phyloP scores from a whole-genome alignment of 2,329 filamentous ascomycete species.

The Bipolaris gigantea region DNA sequence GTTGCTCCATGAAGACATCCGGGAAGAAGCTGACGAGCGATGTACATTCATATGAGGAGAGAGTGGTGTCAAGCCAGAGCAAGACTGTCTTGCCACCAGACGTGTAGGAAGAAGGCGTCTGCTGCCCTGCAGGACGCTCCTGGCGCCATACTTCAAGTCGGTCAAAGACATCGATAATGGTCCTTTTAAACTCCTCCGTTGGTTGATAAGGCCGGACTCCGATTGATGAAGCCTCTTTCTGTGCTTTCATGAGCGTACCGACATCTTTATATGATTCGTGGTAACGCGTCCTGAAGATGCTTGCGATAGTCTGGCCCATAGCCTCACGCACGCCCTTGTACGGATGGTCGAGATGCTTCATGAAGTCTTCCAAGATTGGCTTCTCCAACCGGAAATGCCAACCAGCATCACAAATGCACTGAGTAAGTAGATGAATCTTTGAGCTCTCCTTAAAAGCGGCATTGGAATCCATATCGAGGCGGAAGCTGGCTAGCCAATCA shows the following conservation, averaged over 20 bases:
- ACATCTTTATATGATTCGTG: conserved; percentile 92
- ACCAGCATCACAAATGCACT: conserved; percentile 81
- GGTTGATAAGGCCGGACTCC: conserved; percentile 84
- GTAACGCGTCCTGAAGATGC: conserved; percentile 87
- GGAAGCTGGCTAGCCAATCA: conserved; percentile 79
- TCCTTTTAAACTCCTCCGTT: conserved; percentile 70
- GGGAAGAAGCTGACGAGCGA: conserved; percentile 91
- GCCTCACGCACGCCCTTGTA: conserved; percentile 97
- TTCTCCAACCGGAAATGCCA: conserved; percentile 95
- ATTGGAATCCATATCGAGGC: conserved; percentile 90
- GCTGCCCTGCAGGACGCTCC: conserved; percentile 81
- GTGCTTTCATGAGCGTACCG: conserved; percentile 70
- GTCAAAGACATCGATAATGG: conserved; percentile 73
- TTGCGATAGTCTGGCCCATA: conserved; percentile 85
- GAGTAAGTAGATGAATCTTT: conserved; percentile 88
- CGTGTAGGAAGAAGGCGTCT: conserved; percentile 92
- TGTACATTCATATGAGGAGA: conserved; percentile 90
- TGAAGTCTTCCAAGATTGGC: conserved; percentile 85
- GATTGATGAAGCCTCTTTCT: conserved; percentile 78
- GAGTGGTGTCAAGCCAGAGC: conserved; percentile 88
- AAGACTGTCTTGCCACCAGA: conserved; percentile 95
- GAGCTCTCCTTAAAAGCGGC: conserved; percentile 99
- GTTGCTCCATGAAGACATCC: conserved; percentile 82
- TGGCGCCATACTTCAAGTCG: conserved; percentile 85
- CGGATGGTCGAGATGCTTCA: conserved; percentile 90